These are phyloP conservation scores for Trichoderma oligosporum DNA, from an alignment of 2,329 filamentous ascomycete genomes.

Conservation along the genomic window DNA sequence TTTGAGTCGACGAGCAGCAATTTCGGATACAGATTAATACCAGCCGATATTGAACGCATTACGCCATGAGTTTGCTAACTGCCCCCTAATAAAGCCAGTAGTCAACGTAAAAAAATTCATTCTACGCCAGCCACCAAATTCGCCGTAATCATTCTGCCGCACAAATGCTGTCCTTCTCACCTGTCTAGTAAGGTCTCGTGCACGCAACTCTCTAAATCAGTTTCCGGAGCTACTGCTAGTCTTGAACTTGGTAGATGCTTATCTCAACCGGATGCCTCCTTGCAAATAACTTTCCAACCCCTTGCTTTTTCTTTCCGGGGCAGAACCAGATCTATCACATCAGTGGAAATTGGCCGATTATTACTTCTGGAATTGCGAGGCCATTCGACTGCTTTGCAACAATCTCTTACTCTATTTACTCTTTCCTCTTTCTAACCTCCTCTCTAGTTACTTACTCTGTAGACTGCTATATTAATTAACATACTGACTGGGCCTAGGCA, in stretches of 20 bases:
- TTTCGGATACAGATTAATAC: constrained; percentile 25
- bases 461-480: background rate
- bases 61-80: constrained; percentile 29
- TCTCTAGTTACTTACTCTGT: background rate
- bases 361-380: background rate
- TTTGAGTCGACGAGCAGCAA: constrained; percentile 28
- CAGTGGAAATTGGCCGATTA: background rate
- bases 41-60: constrained; percentile 19
- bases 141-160: constrained; percentile 33
- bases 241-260: background rate
- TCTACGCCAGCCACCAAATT: constrained; percentile 28
- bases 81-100: constrained; percentile 28
- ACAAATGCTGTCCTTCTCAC: background rate
- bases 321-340: background rate
- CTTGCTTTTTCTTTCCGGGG: background rate
- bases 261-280: background rate
- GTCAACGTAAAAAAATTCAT: constrained; percentile 33
- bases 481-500: constrained; percentile 1
- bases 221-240: background rate
- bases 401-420: background rate
- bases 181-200: constrained; percentile 1
- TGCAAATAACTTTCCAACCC: background rate
- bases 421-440: background rate
- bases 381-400: background rate
- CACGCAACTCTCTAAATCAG: background rate